phyloP scores from a whole-genome alignment of 1,139 yeast species.

The Candida glucosophila region DNA sequence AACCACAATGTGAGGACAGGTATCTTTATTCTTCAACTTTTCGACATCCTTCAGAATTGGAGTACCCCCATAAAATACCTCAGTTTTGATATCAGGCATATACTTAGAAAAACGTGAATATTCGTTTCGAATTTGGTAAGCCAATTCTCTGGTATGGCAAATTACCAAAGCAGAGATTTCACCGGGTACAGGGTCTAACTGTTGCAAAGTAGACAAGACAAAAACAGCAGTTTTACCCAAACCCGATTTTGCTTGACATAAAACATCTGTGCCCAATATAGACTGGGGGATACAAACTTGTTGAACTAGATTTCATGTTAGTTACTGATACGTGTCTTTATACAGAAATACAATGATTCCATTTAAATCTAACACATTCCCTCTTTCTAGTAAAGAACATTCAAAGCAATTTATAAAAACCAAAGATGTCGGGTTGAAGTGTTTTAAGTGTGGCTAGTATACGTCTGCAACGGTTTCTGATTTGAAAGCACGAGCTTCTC shows the following conservation, averaged over 20 bases:
- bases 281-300: conserved; percentile 98
- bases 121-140: conserved; percentile 96
- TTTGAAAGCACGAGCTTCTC: too few species aligned
- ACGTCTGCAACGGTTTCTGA: too few species aligned
- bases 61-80: conserved; percentile 96
- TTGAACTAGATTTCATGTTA: conserved; percentile 52
- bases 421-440: too few species aligned
- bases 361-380: too few species aligned
- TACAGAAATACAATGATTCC: too few species aligned
- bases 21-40: conserved; percentile 82
- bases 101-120: conserved; percentile 96
- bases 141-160: conserved; percentile 98
- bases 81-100: conserved; percentile 96
- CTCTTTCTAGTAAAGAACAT: too few species aligned
- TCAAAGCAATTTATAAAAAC: too few species aligned
- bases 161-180: conserved; percentile 90
- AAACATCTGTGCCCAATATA: conserved; percentile 92
- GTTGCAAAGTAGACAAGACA: conserved; percentile 92
- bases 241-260: conserved; percentile 99
- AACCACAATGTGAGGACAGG: conserved; percentile 93
- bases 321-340: too few species aligned
- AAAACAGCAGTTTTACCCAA: conserved; percentile 98
- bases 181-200: conserved; percentile 95
- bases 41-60: conserved; percentile 83
- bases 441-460: too few species aligned